Conservation (phyloP, 2,329 filamentous ascomycete species). For the Lasiodiplodia citricola region DNA sequence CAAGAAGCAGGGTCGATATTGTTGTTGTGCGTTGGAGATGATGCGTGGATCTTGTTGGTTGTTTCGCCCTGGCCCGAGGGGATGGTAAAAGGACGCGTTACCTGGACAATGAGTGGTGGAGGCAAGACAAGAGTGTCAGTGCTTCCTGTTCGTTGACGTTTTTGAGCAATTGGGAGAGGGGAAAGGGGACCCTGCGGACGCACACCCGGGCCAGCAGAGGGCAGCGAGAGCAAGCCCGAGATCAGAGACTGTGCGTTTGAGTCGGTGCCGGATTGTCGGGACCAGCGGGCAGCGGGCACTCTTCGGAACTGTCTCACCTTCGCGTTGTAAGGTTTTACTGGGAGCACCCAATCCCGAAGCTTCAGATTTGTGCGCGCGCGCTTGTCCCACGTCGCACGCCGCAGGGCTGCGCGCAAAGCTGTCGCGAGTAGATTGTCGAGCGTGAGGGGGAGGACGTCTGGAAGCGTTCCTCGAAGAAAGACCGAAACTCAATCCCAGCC, state of each 20-base stretch:
- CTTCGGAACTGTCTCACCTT: not conserved
- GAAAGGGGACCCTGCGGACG: not conserved
- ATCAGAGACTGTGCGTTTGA: not conserved
- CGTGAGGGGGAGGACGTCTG: not conserved
- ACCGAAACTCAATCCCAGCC: not conserved
- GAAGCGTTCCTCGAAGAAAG: not conserved
- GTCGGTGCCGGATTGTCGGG: not conserved
- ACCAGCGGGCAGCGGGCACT: not conserved
- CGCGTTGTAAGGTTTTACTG: not conserved
- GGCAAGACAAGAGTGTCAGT: not conserved
- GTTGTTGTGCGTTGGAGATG: not conserved
- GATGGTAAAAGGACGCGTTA: not conserved
- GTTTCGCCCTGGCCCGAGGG: not conserved
- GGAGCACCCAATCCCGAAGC: not conserved
- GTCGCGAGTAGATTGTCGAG: not conserved
- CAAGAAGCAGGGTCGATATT: not conserved
- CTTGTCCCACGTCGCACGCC: not conserved
- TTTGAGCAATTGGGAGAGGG: not conserved
- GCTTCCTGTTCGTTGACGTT: slow-evolving; percentile 9
- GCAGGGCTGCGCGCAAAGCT: not conserved
- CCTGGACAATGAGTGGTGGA: not conserved
- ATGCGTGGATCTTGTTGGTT: not conserved
- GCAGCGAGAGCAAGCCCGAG: slow-evolving; percentile 6
- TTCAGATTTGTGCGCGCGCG: not conserved
- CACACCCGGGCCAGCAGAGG: not conserved